Conservation (phyloP, 495 filamentous ascomycete species). For the Podospora bellae-mahoneyi region DNA sequence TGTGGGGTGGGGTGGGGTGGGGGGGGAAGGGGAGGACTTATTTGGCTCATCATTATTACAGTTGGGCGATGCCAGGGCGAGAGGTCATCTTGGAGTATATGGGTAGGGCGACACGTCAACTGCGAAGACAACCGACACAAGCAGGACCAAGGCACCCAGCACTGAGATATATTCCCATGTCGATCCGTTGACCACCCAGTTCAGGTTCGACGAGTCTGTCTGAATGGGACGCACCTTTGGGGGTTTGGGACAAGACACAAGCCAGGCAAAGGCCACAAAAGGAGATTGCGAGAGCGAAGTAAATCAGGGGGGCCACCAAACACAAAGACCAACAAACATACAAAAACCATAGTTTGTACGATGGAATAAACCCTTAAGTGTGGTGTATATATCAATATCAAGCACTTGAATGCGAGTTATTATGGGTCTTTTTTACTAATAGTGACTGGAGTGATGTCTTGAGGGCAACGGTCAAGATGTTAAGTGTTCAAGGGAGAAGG, state of each 20-base stretch:
- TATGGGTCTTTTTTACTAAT: neutral
- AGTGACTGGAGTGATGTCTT: neutral
- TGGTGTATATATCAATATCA: slow-evolving; percentile 8
- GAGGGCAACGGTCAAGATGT: too few species aligned
- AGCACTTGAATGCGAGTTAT: neutral
- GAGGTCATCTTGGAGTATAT: neutral
- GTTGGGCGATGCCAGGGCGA: neutral
- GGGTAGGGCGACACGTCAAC: neutral
- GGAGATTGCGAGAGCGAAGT: neutral
- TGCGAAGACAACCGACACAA: too few species aligned
- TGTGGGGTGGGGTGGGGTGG: neutral
- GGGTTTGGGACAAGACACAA: neutral
- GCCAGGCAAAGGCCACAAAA: neutral
- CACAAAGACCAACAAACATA: slow-evolving; percentile 4
- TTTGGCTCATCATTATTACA: neutral
- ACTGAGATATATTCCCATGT: neutral
- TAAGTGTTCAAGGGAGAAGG: too few species aligned
- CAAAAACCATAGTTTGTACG: slow-evolving; percentile 9
- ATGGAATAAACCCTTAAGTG: slow-evolving; percentile 12
- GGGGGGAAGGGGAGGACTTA: neutral
- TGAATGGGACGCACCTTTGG: neutral
- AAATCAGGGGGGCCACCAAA: neutral
- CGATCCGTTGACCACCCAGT: neutral
- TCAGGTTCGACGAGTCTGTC: neutral
- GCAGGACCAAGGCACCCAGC: neutral